These are phyloP conservation scores for Mercurialis annua DNA, from an alignment of 345 rosid genomes.

Conservation along the genomic window DNA sequence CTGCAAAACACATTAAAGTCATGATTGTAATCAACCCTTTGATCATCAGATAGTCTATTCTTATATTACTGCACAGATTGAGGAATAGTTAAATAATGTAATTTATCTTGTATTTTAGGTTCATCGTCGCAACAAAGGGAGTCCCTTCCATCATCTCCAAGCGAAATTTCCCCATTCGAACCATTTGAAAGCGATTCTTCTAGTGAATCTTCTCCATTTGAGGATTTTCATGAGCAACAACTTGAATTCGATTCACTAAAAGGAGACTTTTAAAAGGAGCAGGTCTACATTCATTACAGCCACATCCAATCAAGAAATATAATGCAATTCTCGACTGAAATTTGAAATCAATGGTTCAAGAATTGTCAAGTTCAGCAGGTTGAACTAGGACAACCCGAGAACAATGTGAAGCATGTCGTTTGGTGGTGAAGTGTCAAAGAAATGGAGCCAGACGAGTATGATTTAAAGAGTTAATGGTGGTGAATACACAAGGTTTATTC, in stretches of 20 bases:
- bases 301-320: neutral
- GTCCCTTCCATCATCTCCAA: constrained; percentile 74
- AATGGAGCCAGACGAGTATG: neutral
- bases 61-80: neutral
- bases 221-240: constrained; percentile 69
- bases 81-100: neutral
- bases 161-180: constrained; percentile 47
- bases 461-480: neutral
- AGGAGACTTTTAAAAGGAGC: constrained; percentile 8
- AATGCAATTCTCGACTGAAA: neutral
- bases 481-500: neutral
- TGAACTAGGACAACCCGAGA: too few species aligned
- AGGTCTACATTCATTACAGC: constrained; percentile 5
- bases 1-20: too few species aligned
- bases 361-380: neutral
- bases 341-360: neutral
- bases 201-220: constrained; percentile 75
- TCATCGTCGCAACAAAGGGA: constrained; percentile 70
- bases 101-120: constrained; percentile 43
- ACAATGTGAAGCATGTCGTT: too few species aligned
- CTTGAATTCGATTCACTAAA: constrained; percentile 2
- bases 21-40: too few species aligned
- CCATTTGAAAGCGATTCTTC: constrained; percentile 70
- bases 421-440: too few species aligned
- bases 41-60: too few species aligned